Base-by-base conservation (phyloP, 768 basidiomycete species). In the Sarcodon aspratus region DNA sequence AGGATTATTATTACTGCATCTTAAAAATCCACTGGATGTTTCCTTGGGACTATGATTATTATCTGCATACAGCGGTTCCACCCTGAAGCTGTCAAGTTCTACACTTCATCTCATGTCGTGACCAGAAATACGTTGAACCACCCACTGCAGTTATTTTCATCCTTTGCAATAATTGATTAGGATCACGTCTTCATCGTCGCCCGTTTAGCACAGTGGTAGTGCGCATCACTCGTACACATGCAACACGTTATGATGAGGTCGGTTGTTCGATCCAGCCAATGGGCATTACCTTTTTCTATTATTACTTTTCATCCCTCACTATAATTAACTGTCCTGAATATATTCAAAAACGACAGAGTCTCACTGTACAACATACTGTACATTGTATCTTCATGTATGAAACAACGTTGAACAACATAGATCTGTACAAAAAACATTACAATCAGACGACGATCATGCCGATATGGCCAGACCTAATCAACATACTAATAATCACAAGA, bases 231-330 rank as follows among this genome's bases (percentile, higher is more conserved):
- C 75, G 71, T 76, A 75, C 10, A 11, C 6, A 33, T 18, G 21
- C 44, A 37, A 52, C 54, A 52, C 33, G 13, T 49, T 49, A 77
- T 78, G 75, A 76, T 74, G 74, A 76, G 75, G 74, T 78, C 75
- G 75, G 74, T 77, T 73, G 76, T 77, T 77, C 75, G 53, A 78
- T 63, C 74, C 75, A 75, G 75, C 75, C 55, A 57, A 54, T 52
- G 61, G 61, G 61, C 60, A 61, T 48, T 42, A 3, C 8, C 13
- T 42, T 42, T 42, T 42, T 9, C 13, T 13, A 9, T 27, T n/a
- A 2, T 8, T 42, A 27, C 21, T 27, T 27, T 27, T 27, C 21
- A 3, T 27, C 21, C 21, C 21, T 27, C 21, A 27, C 21, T 27
- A 2, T 3, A 3, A 27, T 27, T 5, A 27, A 27, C 2, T 27